A percentile compares a stretch with the other conserved stretches of the same genome.
Conservation (phyloP, 768 basidiomycete species). For the Pisolithus tinctorius region DNA sequence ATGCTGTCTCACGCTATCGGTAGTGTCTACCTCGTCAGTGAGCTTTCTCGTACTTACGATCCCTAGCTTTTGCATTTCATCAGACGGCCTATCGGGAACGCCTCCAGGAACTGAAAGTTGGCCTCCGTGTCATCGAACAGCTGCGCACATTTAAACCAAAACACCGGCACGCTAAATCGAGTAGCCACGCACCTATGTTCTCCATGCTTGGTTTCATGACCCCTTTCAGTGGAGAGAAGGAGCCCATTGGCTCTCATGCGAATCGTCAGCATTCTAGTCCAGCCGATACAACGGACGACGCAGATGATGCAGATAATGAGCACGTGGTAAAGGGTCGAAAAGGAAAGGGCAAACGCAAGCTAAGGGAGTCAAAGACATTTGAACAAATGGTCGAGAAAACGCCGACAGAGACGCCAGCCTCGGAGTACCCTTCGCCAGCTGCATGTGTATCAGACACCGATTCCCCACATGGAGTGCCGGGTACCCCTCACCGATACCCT, state of each 20-base stretch:
- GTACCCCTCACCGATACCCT: constrained; percentile 33
- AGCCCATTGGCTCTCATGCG: constrained; percentile 32
- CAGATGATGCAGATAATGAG: constrained; percentile 26
- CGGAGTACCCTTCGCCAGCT: constrained; percentile 4
- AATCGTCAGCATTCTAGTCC: constrained; percentile 23
- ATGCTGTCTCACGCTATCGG: constrained; percentile 66
- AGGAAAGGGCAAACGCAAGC: constrained; percentile 25
- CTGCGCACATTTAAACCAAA: constrained; percentile 58
- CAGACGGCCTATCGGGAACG: constrained; percentile 73
- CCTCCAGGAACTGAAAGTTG: constrained; percentile 45
- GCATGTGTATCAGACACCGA: neutral
- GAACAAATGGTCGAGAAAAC: neutral
- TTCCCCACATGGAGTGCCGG: constrained; percentile 5
- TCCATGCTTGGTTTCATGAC: constrained; percentile 20
- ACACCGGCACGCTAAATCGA: constrained; percentile 27
- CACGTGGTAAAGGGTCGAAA: constrained; percentile 12
- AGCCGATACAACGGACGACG: constrained; percentile 20
- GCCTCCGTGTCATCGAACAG: constrained; percentile 56
- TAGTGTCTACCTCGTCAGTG: constrained; percentile 8
- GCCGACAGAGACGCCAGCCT: constrained; percentile 6
- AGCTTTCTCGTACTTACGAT: neutral
- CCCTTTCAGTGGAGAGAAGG: constrained; percentile 39
- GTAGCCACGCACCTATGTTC: constrained; percentile 40
- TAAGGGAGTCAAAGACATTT: constrained; percentile 2
- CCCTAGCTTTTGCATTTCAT: constrained; percentile 64